These are phyloP conservation scores for Hepatocystis sp. DNA, from an alignment of 169 alveolate species.

Conservation along the genomic window DNA sequence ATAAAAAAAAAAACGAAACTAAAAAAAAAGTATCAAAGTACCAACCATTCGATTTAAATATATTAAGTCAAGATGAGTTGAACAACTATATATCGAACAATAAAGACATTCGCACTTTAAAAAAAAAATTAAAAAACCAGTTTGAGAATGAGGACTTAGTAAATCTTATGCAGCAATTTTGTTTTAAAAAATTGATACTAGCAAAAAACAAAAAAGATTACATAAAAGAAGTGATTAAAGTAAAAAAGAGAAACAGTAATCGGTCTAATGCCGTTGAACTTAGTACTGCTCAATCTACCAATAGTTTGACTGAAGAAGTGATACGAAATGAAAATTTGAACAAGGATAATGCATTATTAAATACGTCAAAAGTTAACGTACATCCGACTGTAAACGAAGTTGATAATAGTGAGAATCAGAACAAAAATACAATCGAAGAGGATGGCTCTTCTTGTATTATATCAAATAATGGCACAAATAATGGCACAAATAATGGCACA, in stretches of 20 bases:
- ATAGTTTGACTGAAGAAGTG: too few species aligned
- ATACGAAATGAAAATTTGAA: too few species aligned
- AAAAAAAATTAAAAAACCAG: slow-evolving; percentile 9
- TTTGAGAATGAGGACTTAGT: slow-evolving; percentile 24
- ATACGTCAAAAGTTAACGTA: too few species aligned
- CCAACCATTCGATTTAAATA: slow-evolving; percentile 16
- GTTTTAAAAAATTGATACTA: slow-evolving; percentile 6
- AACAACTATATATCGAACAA: not conserved
- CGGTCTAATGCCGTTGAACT: too few species aligned
- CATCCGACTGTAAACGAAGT: too few species aligned
- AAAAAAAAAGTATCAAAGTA: not conserved
- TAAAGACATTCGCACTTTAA: not conserved
- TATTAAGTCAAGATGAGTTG: slow-evolving; percentile 45
- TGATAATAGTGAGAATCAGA: too few species aligned
- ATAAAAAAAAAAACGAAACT: not conserved
- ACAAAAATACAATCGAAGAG: too few species aligned
- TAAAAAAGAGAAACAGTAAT: slow-evolving; percentile 10
- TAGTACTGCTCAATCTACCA: too few species aligned
- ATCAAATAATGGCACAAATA: too few species aligned
- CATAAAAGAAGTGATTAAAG: not conserved
- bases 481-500: too few species aligned
- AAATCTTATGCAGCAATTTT: slow-evolving; percentile 18
- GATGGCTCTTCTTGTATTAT: too few species aligned
- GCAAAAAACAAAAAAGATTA: not conserved
- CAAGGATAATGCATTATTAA: too few species aligned